Conservation (phyloP, 805 yeast genomes). For the Clavispora fructus region DNA sequence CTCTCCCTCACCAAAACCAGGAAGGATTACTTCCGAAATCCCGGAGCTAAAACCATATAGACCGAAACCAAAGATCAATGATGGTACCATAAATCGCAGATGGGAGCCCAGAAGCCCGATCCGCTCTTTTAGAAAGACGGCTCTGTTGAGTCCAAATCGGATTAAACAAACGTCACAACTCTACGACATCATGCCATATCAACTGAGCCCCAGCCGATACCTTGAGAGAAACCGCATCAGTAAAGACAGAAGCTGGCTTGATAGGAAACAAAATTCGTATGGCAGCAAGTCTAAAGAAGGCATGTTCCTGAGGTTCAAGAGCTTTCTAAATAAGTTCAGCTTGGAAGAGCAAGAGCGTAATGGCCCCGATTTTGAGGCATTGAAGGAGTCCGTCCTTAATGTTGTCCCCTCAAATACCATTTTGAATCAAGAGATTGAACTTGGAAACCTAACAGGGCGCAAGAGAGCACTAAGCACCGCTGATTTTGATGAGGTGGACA, state of each 20-base stretch:
- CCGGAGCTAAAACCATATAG: neutral
- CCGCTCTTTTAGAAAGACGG: neutral
- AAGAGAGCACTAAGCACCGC: neutral
- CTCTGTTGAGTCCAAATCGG: neutral
- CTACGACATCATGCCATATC: neutral
- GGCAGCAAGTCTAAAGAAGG: neutral
- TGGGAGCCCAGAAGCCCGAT: neutral
- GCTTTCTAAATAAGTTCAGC: neutral
- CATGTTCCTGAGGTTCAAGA: neutral
- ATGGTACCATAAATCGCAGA: neutral
- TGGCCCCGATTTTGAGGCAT: neutral
- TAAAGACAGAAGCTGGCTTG: neutral
- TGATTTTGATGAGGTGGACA: constrained; percentile 1
- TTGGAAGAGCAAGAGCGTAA: neutral
- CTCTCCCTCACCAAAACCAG: neutral
- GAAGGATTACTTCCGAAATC: neutral
- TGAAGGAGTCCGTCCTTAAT: neutral
- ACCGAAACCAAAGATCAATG: neutral
- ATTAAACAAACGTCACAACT: neutral
- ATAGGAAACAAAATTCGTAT: neutral
- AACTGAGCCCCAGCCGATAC: neutral
- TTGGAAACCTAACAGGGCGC: neutral
- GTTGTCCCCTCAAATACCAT: neutral
- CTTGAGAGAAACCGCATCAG: neutral
- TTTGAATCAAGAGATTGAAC: neutral